Base-by-base conservation (phyloP, 139 green algal genomes). In the Ettlia oleoabundans region DNA sequence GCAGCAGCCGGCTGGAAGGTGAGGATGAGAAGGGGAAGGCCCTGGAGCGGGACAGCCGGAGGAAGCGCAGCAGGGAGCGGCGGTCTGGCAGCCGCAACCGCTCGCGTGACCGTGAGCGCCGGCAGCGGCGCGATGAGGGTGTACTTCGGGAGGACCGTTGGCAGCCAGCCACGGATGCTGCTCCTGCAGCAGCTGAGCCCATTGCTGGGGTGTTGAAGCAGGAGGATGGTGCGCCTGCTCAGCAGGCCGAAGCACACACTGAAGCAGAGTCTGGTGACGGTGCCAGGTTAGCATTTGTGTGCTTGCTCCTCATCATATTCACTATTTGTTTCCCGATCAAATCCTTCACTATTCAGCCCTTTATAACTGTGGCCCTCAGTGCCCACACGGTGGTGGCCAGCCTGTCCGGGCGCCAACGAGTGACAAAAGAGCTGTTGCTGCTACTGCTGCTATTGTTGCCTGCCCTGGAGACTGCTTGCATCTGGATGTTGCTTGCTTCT, bases 321-420 rank as follows among this genome's bases (percentile, higher is more conserved):
- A 80, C 37, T 68, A 80, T 68, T 80, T 80, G 52, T 68, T 80
- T 80, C 37, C 53, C 73, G 73, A 38, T 80, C 32, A 13, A 26
- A 22, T 32, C 42, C 58, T 69, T 38, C 53, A 77, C 70, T 77
- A 63, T 76, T 38, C 42, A 47, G 73, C 73, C 8, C 37, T 37
- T 30, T 80, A 80, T 80, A 80, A 80, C n/a, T n/a, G n/a, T 52
- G 65, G 65, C 32, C 10, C 65, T 43, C 63, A 70, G 63, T 9
- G 47, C 47, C 47, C 13, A 10, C 10, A 15, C 47, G 47, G 47
- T 58, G 47, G 47, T 58, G 47, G 47, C n/a, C n/a, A n/a, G n/a
- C n/a, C n/a, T n/a, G n/a, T n/a, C n/a, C n/a, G n/a, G n/a, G n/a
- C n/a, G n/a, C n/a, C n/a, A n/a, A n/a, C n/a, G n/a, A 24, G 47